Conservation (phyloP, 441 rosid species). For the Eutrema salsugineum region DNA sequence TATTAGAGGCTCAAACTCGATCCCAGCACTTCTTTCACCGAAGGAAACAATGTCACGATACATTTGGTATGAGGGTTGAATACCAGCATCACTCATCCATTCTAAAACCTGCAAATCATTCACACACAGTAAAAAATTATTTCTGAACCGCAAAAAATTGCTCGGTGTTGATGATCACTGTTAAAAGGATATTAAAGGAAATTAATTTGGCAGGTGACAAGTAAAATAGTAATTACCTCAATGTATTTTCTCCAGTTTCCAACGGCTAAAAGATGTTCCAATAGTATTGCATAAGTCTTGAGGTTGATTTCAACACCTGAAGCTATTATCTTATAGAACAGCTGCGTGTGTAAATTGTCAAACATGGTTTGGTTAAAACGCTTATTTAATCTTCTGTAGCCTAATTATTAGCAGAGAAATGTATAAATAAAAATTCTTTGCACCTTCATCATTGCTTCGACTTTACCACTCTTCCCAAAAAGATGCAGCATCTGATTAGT, state of each 20-base stretch:
- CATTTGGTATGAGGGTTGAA: constrained; percentile 65
- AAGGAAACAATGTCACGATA: constrained; percentile 54
- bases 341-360: constrained; percentile 36
- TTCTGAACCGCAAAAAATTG: background rate
- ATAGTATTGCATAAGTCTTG: constrained; percentile 53
- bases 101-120: constrained; percentile 55
- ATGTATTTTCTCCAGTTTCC: constrained; percentile 96
- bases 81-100: constrained; percentile 78
- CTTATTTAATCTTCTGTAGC: background rate
- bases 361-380: constrained; percentile 1
- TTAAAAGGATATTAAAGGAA: background rate
- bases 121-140: background rate
- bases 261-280: constrained; percentile 67
- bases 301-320: constrained; percentile 58
- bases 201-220: background rate
- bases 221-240: constrained; percentile 45
- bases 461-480: constrained; percentile 81
- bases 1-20: constrained; percentile 52
- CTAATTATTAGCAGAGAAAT: background rate
- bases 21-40: constrained; percentile 60
- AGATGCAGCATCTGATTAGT: constrained; percentile 75
- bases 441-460: constrained; percentile 84
- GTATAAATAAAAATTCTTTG: background rate
- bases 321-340: constrained; percentile 67
- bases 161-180: background rate